Evolutionary conservation across 2,329 filamentous ascomycete genomes (phyloP).

Genomic region (Talaromyces sp.): DNA sequence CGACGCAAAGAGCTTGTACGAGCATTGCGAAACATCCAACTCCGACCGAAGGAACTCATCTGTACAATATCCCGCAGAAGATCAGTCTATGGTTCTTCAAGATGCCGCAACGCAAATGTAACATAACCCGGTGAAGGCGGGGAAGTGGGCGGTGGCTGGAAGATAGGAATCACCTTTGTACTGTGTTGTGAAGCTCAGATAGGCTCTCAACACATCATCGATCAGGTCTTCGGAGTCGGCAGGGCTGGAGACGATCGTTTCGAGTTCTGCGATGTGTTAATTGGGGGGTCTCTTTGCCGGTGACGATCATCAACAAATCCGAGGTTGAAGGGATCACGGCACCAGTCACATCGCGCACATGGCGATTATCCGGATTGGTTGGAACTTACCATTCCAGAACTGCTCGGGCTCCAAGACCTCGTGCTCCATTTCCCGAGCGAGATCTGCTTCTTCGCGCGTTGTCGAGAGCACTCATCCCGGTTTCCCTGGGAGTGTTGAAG

Average conservation of each 20-base stretch:
- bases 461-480: slow-evolving; percentile 41
- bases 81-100: background rate
- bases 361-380: background rate
- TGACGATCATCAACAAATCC: slow-evolving; percentile 5
- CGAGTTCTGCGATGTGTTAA: slow-evolving; percentile 58
- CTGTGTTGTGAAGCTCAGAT: slow-evolving; percentile 75
- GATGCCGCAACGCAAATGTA: background rate
- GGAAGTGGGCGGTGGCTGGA: slow-evolving; percentile 1
- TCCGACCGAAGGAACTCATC: slow-evolving; percentile 46
- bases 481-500: slow-evolving; percentile 26
- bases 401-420: slow-evolving; percentile 77
- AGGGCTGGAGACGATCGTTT: slow-evolving; percentile 63
- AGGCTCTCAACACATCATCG: slow-evolving; percentile 83
- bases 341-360: background rate
- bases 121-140: background rate
- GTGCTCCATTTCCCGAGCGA: slow-evolving; percentile 62
- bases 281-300: slow-evolving; percentile 12
- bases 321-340: background rate
- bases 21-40: slow-evolving; percentile 78
- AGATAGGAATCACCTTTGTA: slow-evolving; percentile 60
- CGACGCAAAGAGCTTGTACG: slow-evolving; percentile 76
- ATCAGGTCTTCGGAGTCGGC: slow-evolving; percentile 68
- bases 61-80: background rate
- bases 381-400: slow-evolving; percentile 79
- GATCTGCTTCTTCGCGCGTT: slow-evolving; percentile 38